These are phyloP conservation scores for Fragaria ananassa DNA, from an alignment of 306 rosid genomes.

Conservation along the genomic window DNA sequence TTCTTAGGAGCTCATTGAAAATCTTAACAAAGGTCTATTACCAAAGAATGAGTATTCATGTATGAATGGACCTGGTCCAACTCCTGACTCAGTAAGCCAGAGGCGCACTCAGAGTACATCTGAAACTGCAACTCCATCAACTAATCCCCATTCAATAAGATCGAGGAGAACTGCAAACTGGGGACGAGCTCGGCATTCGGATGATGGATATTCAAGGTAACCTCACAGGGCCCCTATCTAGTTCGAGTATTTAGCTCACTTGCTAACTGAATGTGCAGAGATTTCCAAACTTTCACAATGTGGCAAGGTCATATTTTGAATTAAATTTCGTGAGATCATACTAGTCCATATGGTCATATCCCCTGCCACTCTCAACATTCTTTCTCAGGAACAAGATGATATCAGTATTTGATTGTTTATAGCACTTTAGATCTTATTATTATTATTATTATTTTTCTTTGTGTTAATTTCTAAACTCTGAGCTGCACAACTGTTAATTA, in stretches of 20 bases:
- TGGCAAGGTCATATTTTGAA: not conserved
- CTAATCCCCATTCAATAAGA: conserved; percentile 64
- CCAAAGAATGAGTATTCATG: conserved; percentile 75
- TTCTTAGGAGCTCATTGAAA: conserved; percentile 70
- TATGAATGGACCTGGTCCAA: conserved; percentile 44
- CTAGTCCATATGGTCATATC: not conserved
- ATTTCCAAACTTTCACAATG: not conserved
- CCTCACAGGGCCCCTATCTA: not conserved
- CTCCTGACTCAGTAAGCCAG: conserved; percentile 21
- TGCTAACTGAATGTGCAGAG: not conserved
- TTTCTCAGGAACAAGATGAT: not conserved
- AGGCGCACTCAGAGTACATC: conserved; percentile 29
- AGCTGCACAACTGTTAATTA: not conserved
- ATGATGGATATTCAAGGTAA: conserved; percentile 87
- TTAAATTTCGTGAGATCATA: not conserved
- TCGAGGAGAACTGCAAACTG: conserved; percentile 92
- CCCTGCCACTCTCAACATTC: not conserved
- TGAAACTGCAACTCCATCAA: conserved; percentile 32
- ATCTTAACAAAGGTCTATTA: conserved; percentile 59
- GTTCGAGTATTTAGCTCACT: not conserved
- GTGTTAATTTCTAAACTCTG: not conserved
- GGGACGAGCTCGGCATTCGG: conserved; percentile 62
- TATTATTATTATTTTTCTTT: not conserved
- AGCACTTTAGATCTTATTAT: not conserved
- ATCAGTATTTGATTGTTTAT: conserved; percentile 7